Conservation (phyloP, 306 rosid species). For the Echinosophora koreensis region DNA sequence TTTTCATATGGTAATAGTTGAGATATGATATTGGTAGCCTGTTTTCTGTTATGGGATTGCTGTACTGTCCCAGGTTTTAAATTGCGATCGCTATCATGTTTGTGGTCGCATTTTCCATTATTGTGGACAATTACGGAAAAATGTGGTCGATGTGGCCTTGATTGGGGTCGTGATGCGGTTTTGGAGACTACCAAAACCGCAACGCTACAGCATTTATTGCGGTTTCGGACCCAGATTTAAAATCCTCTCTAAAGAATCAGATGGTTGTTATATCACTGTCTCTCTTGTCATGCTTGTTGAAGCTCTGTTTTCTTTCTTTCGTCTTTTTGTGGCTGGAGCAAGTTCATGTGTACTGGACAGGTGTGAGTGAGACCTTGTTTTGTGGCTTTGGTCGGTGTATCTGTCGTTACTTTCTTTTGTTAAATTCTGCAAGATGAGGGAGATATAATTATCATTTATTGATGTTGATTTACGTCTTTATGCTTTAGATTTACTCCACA, state of each 20-base stretch:
- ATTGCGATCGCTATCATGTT: no score
- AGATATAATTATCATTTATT: neutral
- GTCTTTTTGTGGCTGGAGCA: neutral
- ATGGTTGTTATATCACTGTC: neutral
- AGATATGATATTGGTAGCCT: neutral
- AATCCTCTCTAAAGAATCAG: neutral
- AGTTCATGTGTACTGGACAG: neutral
- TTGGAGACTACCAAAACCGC: no score
- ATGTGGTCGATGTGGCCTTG: no score
- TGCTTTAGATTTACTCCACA: neutral
- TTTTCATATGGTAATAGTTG: neutral
- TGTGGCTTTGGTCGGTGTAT: neutral
- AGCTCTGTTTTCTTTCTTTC: neutral
- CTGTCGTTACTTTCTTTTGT: neutral
- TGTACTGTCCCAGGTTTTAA: no score
- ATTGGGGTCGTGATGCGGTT: no score
- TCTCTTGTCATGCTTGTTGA: neutral
- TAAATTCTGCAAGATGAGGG: neutral
- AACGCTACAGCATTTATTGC: no score
- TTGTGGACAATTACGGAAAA: no score
- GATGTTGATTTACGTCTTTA: neutral
- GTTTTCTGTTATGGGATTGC: neutral
- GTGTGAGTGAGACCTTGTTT: slow-evolving; percentile 3
- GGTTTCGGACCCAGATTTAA: no score
- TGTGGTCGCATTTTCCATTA: no score